Percentiles rank a stretch among this genome's conserved stretches.
Evolutionary conservation across 495 filamentous ascomycete genomes (phyloP).

Genomic region (Articulospora tetracladia): DNA sequence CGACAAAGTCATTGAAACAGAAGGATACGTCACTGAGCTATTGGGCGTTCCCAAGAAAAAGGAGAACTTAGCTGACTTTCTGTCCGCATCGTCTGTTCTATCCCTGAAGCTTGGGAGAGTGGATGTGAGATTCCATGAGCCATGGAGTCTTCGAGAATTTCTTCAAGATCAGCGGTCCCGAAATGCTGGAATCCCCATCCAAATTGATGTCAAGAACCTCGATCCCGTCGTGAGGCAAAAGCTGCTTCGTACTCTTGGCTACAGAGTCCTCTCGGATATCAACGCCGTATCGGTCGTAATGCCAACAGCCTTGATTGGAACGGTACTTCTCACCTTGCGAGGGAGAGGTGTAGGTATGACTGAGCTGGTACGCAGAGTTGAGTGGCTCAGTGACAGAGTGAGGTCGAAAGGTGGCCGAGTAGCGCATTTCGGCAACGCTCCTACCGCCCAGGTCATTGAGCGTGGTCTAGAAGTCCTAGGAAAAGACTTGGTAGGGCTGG

Average conservation of each 20-base stretch:
- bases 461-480: constrained; percentile 89
- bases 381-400: constrained; percentile 87
- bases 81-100: constrained; percentile 83
- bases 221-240: constrained; percentile 46
- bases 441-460: constrained; percentile 77
- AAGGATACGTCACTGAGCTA: constrained; percentile 92
- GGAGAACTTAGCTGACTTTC: constrained; percentile 84
- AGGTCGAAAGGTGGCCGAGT: constrained; percentile 81
- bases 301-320: constrained; percentile 94
- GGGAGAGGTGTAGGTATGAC: constrained; percentile 86
- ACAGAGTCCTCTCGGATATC: constrained; percentile 88
- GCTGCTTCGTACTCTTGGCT: constrained; percentile 80
- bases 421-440: constrained; percentile 82
- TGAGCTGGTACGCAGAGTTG: constrained; percentile 80
- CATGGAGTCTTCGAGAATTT: constrained; percentile 84
- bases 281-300: constrained; percentile 96
- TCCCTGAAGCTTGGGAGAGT: constrained; percentile 87
- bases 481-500: constrained; percentile 75
- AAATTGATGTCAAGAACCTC: constrained; percentile 35
- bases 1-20: constrained; percentile 97
- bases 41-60: constrained; percentile 91
- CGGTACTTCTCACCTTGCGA: constrained; percentile 84
- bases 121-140: constrained; percentile 92
- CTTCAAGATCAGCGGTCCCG: constrained; percentile 65
- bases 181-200: constrained; percentile 34